Base-by-base conservation (phyloP, 2,329 filamentous ascomycete species). In the Alternaria sp. region DNA sequence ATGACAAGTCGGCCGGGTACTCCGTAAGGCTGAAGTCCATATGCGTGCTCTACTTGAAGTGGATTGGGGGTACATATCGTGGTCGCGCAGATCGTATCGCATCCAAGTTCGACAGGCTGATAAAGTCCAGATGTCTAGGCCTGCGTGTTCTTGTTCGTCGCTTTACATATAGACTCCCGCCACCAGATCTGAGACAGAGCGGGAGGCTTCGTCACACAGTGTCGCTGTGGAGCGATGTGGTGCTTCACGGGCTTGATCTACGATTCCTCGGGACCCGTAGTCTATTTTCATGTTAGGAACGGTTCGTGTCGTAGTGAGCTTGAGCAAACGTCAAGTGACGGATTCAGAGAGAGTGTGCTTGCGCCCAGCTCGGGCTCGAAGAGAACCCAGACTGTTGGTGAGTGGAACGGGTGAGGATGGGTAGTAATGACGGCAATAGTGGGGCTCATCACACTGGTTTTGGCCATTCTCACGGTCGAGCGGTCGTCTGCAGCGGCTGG, bases 171-270 rank as follows among this genome's bases (percentile, higher is more conserved):
- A 58, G 58, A 30, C 20, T 10, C 44, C 63, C 51, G 66, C 64
- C 64, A 65, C 61, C 56, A 61, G 62, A 66, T 71, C 63, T 64
- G 41, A 65, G 60, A 69, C 65, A 63, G 37, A 46, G 61, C 67
- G 67, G 67, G 62, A 67, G 58, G 56, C 60, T 59, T 51, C 50
- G 63, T 66, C n/a, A 45, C 21, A 64, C 59, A 46, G 47, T 51
- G 43, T 63, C 15, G 54, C 57, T 50, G 45, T 64, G 54, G 33
- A 60, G 9, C 26, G 14, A 28, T 26, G 20, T 51, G 46, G 46
- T 54, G 47, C 37, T 50, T 45, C 46, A 33, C n/a, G 30, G 21
- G 23, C 20, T 46, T 51, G 20, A 37, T 43, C n/a, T 61, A 51
- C 30, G 28, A 53, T 26, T 2, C 15, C 47, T 12, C 51, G 45